A percentile compares a stretch with the other conserved stretches of the same genome.
These are phyloP conservation scores for Casaregolazyma lundiana DNA, from an alignment of 1,139 yeast species.

Conservation along the genomic window DNA sequence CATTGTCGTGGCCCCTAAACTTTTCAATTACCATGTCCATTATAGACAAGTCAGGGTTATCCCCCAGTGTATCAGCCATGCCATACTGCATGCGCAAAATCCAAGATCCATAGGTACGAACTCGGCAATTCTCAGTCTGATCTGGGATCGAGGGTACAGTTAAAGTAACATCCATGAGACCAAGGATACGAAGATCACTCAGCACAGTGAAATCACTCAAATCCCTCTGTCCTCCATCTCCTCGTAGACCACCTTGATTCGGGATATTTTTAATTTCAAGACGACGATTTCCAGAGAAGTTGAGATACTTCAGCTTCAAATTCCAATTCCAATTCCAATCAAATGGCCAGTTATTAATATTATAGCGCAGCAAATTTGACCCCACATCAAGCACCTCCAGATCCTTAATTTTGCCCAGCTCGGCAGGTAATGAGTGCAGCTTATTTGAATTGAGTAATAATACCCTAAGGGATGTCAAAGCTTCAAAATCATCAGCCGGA, in stretches of 20 bases:
- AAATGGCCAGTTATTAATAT: slow-evolving; percentile 89
- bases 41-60: slow-evolving; percentile 59
- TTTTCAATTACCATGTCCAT: slow-evolving; percentile 86
- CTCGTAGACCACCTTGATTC: slow-evolving; percentile 31
- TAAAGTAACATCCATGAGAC: slow-evolving; percentile 91
- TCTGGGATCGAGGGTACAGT: slow-evolving; percentile 84
- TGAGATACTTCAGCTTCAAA: slow-evolving; percentile 67
- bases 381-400: slow-evolving; percentile 83
- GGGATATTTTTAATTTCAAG: slow-evolving; percentile 76
- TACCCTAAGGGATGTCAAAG: slow-evolving; percentile 52
- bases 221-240: slow-evolving; percentile 37
- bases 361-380: slow-evolving; percentile 83
- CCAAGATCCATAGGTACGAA: slow-evolving; percentile 88
- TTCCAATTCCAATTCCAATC: slow-evolving; percentile 99
- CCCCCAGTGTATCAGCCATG: slow-evolving; percentile 82
- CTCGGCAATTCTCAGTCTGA: slow-evolving; percentile 75
- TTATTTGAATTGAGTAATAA: slow-evolving; percentile 79
- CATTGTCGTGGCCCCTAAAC: slow-evolving; percentile 75
- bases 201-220: slow-evolving; percentile 75
- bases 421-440: slow-evolving; percentile 84
- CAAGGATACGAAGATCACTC: slow-evolving; percentile 67
- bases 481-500: slow-evolving; percentile 81
- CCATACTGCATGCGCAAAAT: slow-evolving; percentile 79
- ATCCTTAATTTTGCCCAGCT: slow-evolving; percentile 62
- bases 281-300: slow-evolving; percentile 87